Base-by-base conservation (phyloP, 495 filamentous ascomycete genomes). In the Penicillium steckii region DNA sequence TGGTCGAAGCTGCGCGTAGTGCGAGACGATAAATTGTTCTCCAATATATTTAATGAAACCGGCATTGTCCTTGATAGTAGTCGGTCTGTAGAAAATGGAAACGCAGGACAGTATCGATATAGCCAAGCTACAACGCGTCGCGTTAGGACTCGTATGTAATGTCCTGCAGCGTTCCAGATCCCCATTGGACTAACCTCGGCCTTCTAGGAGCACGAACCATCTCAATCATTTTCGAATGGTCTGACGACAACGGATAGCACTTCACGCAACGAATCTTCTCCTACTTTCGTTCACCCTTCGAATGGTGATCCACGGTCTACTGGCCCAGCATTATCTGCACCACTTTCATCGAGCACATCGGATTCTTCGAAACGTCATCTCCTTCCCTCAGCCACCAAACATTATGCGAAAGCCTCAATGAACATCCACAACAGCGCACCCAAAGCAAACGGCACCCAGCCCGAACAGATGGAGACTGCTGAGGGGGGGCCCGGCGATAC, bases 31-130 rank as follows among this genome's bases (percentile, higher is more conserved):
- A 37, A 32, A 9, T 13, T 32, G 1, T n/a, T n/a, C 5, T 12
- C 29, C 10, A 13, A 8, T 12, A 13, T 12, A 10, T 8, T 13
- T 8, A 32, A 32, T 32, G n/a, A n/a, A n/a, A n/a, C n/a, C n/a
- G n/a, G n/a, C n/a, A n/a, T n/a, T n/a, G n/a, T n/a, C n/a, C n/a
- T n/a, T n/a, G n/a, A n/a, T n/a, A n/a, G n/a, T n/a, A n/a, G n/a
- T n/a, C n/a, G n/a, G 15, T 13, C 12, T 37, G 19, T 17, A 25
- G 42, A 41, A 18, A 30, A 79, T 79, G 77, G 72, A 73, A 37
- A 73, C 69, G 21, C 72, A 78, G 50, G 60, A 81, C 52, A 76
- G 77, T 42, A 63, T 79, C 47, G 76, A 81, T 47, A 74, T 81
- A 26, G 72, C 66, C 37, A 67, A 67, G 45, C 50, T 80, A 52